These are phyloP conservation scores for Fusarium sp. DNA, from an alignment of 2,329 filamentous ascomycete species.

Conservation along the genomic window DNA sequence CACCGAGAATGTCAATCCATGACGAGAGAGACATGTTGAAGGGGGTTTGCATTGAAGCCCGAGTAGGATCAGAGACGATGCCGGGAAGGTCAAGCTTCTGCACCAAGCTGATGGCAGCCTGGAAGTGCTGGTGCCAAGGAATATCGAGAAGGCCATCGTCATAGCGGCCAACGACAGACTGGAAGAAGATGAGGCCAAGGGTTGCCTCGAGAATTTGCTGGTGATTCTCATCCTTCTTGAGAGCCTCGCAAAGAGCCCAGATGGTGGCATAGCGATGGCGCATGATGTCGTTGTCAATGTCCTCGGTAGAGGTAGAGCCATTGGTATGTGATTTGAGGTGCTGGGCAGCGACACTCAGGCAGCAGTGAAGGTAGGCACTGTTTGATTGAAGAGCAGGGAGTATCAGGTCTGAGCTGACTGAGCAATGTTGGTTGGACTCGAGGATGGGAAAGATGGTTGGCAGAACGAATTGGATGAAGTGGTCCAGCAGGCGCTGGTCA, in stretches of 20 bases:
- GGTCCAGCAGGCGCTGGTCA: slow-evolving; percentile 86
- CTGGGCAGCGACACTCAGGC: slow-evolving; percentile 89
- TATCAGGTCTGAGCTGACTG: slow-evolving; percentile 82
- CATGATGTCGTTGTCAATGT: slow-evolving; percentile 91
- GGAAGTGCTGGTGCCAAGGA: slow-evolving; percentile 96
- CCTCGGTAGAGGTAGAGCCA: slow-evolving; percentile 69
- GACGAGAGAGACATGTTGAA: slow-evolving; percentile 96
- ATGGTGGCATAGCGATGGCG: slow-evolving; percentile 91
- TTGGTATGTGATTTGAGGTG: slow-evolving; percentile 82
- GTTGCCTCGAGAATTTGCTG: slow-evolving; percentile 91
- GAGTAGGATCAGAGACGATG: slow-evolving; percentile 68
- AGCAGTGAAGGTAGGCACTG: slow-evolving; percentile 94
- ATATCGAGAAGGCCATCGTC: slow-evolving; percentile 90
- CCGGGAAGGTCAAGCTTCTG: slow-evolving; percentile 83
- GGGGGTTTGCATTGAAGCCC: slow-evolving; percentile 67
- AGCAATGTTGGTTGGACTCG: slow-evolving; percentile 88
- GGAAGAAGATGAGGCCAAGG: slow-evolving; percentile 95
- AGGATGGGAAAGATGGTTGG: slow-evolving; percentile 92
- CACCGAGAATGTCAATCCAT: slow-evolving; percentile 97
- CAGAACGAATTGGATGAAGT: slow-evolving; percentile 89
- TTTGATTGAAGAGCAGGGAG: slow-evolving; percentile 90
- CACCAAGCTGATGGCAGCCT: slow-evolving; percentile 86
- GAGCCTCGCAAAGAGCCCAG: slow-evolving; percentile 82
- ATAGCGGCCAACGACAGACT: slow-evolving; percentile 87
- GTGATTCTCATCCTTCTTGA: slow-evolving; percentile 83